Base-by-base conservation (phyloP, 495 filamentous ascomycete species). In the Xylaria nigripes region DNA sequence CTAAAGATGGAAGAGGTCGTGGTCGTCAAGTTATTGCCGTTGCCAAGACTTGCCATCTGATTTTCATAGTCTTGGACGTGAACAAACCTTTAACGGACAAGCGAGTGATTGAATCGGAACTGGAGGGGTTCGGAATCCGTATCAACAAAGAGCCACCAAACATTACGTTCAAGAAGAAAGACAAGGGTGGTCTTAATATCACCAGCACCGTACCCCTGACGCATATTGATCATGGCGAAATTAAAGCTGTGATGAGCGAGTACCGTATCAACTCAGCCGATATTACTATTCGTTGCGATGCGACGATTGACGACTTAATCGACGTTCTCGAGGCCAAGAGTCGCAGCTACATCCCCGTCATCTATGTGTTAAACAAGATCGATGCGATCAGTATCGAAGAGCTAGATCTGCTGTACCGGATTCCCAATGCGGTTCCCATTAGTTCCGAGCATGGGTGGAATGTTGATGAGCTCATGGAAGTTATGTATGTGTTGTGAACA, bases 371-470 rank as follows among this genome's bases (percentile, higher is more conserved):
- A 67, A 98, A 98, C 79, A 98, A 98, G 76, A 98, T 98, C 59
- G 93, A 98, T 71, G 84, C 91, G 38, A 96, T 98, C 63, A 89
- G 89, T 40, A 96, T 98, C 63, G 91, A 98, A 70, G 93, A 98
- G 68, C 76, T 98, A 56, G 93, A 98, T 70, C 75, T 98, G 45
- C 75, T 98, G 24, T 98, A 98, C 70, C 83, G 93, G 44, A 98
- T 98, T 58, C 93, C 93, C 36, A 93, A 97, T 70, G 89, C 93
- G 30, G 90, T 89, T 54, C 93, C 93, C 15, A 96, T 98, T 71
- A 95, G 89, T 68, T 90, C 92, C 46, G 93, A 97, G 70, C 90
- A 96, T 71, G 94, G 92, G 34, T 98, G 93, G 93, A 98, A 98
- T 68, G 76, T 98, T 27, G 93, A 98, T 67, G 93, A 98, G 74